Base-by-base conservation (phyloP, 139 green algal species). In the Eudorina sp. region DNA sequence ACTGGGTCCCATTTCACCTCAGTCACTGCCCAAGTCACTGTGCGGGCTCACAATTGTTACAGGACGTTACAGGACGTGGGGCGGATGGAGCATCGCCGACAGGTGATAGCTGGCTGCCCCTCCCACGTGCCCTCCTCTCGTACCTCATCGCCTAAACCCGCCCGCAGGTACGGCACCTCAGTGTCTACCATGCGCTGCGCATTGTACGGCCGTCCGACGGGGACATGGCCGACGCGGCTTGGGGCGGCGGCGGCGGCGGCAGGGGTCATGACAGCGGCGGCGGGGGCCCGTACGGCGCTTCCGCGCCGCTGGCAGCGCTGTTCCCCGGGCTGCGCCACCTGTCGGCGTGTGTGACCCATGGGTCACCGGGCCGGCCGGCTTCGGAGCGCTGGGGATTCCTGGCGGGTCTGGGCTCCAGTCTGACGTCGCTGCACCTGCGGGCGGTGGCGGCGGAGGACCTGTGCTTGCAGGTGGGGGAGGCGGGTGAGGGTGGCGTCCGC, bases 81-180 rank as follows among this genome's bases (percentile, higher is more conserved):
- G n/a, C n/a, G n/a, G n/a, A n/a, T n/a, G n/a, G n/a, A n/a, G n/a
- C n/a, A n/a, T n/a, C n/a, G n/a, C n/a, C n/a, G n/a, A n/a, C n/a
- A n/a, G n/a, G n/a, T n/a, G n/a, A n/a, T n/a, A n/a, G n/a, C n/a
- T n/a, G n/a, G n/a, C n/a, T n/a, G n/a, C n/a, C n/a, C n/a, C n/a
- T n/a, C n/a, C n/a, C n/a, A n/a, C n/a, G n/a, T n/a, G n/a, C n/a
- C n/a, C n/a, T n/a, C n/a, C n/a, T n/a, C n/a, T n/a, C n/a, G n/a
- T n/a, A n/a, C n/a, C n/a, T n/a, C 29, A 73, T 6, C 64, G 64
- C 64, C 64, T 58, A 58, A 58, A 2, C 66, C 14, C n/a, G n/a
- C n/a, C n/a, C 75, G 3, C 78, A 86, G 80, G 80, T 86, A 6
- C 80, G 38, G 6, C 80, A 86, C 80, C 60, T 86, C 8, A 75